Base-by-base conservation (phyloP, 148 eudicot species). In the Camellia japonica region DNA sequence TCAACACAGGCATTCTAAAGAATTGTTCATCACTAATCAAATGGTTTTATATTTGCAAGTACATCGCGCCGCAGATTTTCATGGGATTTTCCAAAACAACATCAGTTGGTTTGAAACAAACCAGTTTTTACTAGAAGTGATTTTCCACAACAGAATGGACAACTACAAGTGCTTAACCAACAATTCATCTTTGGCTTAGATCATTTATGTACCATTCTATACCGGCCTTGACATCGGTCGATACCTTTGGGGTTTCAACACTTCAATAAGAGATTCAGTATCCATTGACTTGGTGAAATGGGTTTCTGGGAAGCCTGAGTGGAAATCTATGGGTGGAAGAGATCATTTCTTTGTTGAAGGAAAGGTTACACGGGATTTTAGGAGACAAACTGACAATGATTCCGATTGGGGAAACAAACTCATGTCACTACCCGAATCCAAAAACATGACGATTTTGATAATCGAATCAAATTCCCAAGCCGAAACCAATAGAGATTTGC, bases 31-130 rank as follows among this genome's bases (percentile, higher is more conserved):
- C 79, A 3, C 84, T 81, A 7, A 77, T 78, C 49, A 81, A 55
- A 14, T 87, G 87, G 88, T 82, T 77, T 86, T 87, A 89, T 19
- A 87, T 87, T 90, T 89, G 92, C 60, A 82, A 80, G 19, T 79
- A 80, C 19, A 76, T 5, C 79, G 63, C 1, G 74, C 84, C 7
- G 56, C 74, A 3, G 47, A 83, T 5, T 58, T 76, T 1, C 80
- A 83, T 19, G 66, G 76, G 44, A 82, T 86, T 13, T 81, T 88
- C 83, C 78, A 84, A 3, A 76, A 78, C 38, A 38, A 61, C 23
- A 23, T 23, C 1, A 84, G 86, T 42, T 87, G 88, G 92, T 87
- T 60, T 63, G 81, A 79, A 3, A 90, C 91, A 1, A 85, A 88
- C 77, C 89, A 87, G n/a, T 80, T 84, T 78, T 66, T 82, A 23